A percentile compares a stretch with the other conserved stretches of the same genome.
Conservation (phyloP, 176 grass and related monocot species). For the Elaeis guineensis region DNA sequence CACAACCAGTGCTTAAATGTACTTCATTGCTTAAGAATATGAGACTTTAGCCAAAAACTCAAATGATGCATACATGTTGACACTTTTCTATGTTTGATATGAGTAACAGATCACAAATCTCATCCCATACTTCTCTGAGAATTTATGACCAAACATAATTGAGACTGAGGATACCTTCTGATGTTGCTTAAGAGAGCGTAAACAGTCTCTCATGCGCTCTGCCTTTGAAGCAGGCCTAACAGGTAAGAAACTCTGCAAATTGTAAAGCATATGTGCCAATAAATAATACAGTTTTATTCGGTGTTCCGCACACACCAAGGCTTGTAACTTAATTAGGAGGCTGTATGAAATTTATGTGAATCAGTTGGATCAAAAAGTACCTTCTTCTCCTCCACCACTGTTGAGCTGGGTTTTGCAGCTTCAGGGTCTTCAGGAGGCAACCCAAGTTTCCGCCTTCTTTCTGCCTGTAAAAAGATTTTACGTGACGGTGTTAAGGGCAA, state of each 20-base stretch:
- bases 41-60: no score
- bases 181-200: slow-evolving; percentile 80
- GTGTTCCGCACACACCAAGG: not conserved
- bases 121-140: no score
- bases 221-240: slow-evolving; percentile 79
- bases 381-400: slow-evolving; percentile 87
- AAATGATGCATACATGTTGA: no score
- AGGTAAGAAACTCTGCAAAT: slow-evolving; percentile 65
- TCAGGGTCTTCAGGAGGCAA: slow-evolving; percentile 77
- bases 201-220: slow-evolving; percentile 88
- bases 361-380: slow-evolving; percentile 14
- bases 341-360: no score
- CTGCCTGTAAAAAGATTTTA: slow-evolving; percentile 44
- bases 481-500: not conserved
- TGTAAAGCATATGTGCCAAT: slow-evolving; percentile 1
- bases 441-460: slow-evolving; percentile 96
- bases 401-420: slow-evolving; percentile 56
- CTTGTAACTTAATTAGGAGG: slow-evolving; percentile 13
- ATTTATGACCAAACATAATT: no score
- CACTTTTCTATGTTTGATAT: no score
- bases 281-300: not conserved
- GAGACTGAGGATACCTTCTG: slow-evolving; percentile 45
- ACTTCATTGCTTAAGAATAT: no score
- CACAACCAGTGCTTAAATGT: no score
- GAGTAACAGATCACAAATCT: no score